A percentile compares a stretch with the other conserved stretches of the same genome.
Conservation (phyloP, 306 rosid genomes). For the Mucuna pruriens region DNA sequence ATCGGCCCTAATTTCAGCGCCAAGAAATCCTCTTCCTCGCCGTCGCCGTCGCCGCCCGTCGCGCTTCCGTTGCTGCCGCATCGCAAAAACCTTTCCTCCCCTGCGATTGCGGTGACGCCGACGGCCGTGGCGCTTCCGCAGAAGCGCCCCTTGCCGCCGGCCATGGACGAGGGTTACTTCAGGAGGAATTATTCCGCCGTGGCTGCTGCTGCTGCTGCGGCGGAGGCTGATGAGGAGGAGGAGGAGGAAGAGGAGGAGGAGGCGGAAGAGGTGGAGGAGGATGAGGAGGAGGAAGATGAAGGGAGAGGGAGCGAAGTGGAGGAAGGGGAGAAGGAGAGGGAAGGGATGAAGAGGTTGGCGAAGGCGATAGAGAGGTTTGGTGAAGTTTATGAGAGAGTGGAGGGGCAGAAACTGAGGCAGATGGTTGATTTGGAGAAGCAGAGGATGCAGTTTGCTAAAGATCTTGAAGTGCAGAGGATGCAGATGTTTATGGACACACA, state of each 20-base stretch:
- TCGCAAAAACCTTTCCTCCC: conserved; percentile 48
- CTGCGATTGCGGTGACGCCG: conserved; percentile 37
- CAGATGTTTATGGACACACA: conserved; percentile 91
- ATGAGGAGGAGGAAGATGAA: conserved; percentile 55
- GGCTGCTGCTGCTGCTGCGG: conserved; percentile 94
- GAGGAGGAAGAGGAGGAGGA: conserved; percentile 68
- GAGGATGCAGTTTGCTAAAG: conserved; percentile 90
- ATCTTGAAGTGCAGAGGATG: conserved; percentile 89
- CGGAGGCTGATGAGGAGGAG: conserved; percentile 65
- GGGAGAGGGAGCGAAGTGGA: conserved; percentile 64
- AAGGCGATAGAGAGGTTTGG: conserved; percentile 86
- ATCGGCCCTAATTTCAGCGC: conserved; percentile 61
- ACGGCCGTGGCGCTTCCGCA: conserved; percentile 61
- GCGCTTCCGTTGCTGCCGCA: conserved; percentile 64
- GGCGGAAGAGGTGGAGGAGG: conserved; percentile 55
- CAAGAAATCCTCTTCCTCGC: conserved; percentile 60
- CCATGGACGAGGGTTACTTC: conserved; percentile 62
- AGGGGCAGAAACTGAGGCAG: conserved; percentile 85
- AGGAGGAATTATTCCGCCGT: conserved; percentile 85
- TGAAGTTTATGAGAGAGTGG: conserved; percentile 82
- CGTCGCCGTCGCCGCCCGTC: conserved; percentile 63
- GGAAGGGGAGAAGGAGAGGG: conserved; percentile 61
- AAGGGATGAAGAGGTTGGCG: conserved; percentile 81
- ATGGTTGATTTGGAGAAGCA: conserved; percentile 96
- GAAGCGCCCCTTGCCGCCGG: conserved; percentile 64